Evolutionary conservation across 1,284 basidiomycete species (phyloP).

Genomic region (Kwoniella shivajii): DNA sequence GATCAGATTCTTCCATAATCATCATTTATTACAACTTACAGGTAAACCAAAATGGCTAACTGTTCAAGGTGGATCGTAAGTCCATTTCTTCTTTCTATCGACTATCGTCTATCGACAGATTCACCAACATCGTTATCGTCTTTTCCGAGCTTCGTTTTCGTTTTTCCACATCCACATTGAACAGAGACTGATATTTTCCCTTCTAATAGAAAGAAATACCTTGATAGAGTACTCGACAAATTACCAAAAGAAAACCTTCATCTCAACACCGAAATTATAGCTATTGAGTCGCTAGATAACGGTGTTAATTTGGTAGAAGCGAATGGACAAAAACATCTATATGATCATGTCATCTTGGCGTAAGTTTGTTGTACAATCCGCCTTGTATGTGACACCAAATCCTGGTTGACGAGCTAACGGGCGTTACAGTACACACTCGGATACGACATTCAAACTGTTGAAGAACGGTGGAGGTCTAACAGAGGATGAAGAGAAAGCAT

Average conservation of each 20-base stretch:
- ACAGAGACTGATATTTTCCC: no score
- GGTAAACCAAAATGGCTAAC: slow-evolving; percentile 78
- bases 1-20: slow-evolving; percentile 77
- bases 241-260: slow-evolving; percentile 63
- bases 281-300: slow-evolving; percentile 30
- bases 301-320: slow-evolving; percentile 45
- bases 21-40: slow-evolving; percentile 73
- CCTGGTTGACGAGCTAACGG: slow-evolving; percentile 7
- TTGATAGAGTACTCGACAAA: slow-evolving; percentile 64
- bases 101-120: no score
- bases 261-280: slow-evolving; percentile 62
- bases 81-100: no score
- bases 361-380: slow-evolving; percentile 45
- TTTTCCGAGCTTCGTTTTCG: no score
- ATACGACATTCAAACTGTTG: slow-evolving; percentile 66
- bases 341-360: slow-evolving; percentile 77
- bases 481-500: slow-evolving; percentile 62
- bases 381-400: not conserved
- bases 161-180: no score
- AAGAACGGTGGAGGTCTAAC: slow-evolving; percentile 61
- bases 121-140: no score
- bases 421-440: slow-evolving; percentile 61
- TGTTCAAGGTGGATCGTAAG: slow-evolving; percentile 69
- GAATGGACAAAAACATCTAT: slow-evolving; percentile 53
- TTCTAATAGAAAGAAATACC: slow-evolving; percentile 62